Conservation (phyloP, 257 asterid genomes). For the Ocimum tenuiflorum region DNA sequence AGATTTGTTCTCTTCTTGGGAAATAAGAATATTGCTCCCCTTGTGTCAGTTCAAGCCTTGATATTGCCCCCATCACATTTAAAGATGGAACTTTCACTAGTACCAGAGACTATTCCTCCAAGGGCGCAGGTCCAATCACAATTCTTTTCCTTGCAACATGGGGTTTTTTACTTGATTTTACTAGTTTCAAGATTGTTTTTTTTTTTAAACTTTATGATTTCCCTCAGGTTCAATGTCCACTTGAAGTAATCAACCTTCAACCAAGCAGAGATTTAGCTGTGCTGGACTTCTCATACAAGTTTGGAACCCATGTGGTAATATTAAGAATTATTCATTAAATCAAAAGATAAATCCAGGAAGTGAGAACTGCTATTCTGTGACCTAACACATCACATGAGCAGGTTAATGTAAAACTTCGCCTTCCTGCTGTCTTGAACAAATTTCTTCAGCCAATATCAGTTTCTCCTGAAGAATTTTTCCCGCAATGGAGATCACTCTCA, state of each 20-base stretch:
- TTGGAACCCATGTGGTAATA: constrained; percentile 61
- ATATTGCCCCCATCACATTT: constrained; percentile 77
- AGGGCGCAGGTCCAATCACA: constrained; percentile 70
- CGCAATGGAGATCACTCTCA: constrained; percentile 93
- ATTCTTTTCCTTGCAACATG: not conserved
- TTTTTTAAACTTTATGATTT: too few species aligned
- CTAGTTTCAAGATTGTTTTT: not conserved
- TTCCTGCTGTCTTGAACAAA: constrained; percentile 81
- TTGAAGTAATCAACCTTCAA: constrained; percentile 72
- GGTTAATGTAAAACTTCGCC: constrained; percentile 87
- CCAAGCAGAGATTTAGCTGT: constrained; percentile 94
- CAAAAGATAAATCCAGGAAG: not conserved
- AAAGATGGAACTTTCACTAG: constrained; percentile 67
- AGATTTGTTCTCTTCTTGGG: constrained; percentile 89
- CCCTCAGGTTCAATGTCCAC: constrained; percentile 84
- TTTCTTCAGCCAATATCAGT: constrained; percentile 70
- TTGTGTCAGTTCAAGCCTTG: constrained; percentile 67
- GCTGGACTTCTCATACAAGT: constrained; percentile 77
- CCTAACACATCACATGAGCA: constrained; percentile 33
- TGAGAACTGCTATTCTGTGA: constrained; percentile 3
- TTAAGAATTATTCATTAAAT: constrained; percentile 13
- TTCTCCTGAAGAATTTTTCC: constrained; percentile 84
- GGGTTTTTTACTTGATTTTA: not conserved
- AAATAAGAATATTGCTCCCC: constrained; percentile 75
- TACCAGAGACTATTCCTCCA: constrained; percentile 92